Conservation (phyloP, 805 yeast species). For the Clavispora vitiphila region DNA sequence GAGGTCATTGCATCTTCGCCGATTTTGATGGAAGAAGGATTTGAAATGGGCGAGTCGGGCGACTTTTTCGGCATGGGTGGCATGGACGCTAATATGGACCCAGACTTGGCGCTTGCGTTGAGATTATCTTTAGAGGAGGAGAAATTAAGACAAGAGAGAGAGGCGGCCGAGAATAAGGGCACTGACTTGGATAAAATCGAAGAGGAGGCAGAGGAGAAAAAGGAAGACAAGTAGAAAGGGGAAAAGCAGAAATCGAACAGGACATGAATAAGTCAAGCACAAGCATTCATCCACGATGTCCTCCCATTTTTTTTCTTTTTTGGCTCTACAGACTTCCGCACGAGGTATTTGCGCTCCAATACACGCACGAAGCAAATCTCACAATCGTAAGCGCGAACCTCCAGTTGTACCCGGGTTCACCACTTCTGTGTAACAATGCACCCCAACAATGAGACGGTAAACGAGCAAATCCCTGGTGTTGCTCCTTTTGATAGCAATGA, state of each 20-base stretch:
- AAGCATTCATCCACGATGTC: not conserved
- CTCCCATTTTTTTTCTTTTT: not conserved
- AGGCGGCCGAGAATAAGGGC: conserved; percentile 33
- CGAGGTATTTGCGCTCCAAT: not conserved
- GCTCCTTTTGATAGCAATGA: not conserved
- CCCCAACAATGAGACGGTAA: not conserved
- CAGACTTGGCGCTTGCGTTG: conserved; percentile 93
- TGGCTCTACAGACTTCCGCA: not conserved
- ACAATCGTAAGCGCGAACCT: not conserved
- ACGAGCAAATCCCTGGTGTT: not conserved
- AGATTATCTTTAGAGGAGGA: conserved; percentile 94
- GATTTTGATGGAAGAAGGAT: conserved; percentile 64
- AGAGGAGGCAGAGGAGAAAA: conserved; percentile 17
- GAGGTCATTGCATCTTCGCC: conserved; percentile 77
- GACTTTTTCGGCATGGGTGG: conserved; percentile 39
- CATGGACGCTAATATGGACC: conserved; percentile 86
- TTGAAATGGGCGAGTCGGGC: conserved; percentile 37
- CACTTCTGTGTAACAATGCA: not conserved
- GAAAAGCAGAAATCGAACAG: not conserved
- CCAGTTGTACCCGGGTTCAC: not conserved
- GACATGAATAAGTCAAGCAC: not conserved
- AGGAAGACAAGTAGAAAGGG: conserved; percentile 8
- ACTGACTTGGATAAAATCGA: conserved; percentile 31
- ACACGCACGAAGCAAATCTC: not conserved
- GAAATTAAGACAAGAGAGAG: conserved; percentile 82